Evolutionary conservation across 768 basidiomycete genomes (phyloP), one percentile per base, ranked within the genome.

Genomic region (Rhodotorula kratochvilovae): DNA sequence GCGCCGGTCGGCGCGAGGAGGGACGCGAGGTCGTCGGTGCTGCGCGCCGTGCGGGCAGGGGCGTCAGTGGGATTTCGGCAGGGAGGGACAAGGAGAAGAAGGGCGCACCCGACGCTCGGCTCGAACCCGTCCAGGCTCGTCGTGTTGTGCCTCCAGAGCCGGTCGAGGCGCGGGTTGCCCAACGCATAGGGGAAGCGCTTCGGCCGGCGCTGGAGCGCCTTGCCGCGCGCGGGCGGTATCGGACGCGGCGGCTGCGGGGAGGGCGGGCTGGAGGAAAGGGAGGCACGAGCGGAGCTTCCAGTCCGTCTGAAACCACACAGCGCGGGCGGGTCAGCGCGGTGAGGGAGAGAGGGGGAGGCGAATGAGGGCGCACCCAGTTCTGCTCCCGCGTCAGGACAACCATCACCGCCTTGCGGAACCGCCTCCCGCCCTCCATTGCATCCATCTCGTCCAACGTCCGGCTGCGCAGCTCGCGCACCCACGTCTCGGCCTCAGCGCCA

Each of bases 211-310:
- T 25, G 23, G 27, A 64, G 51, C 2, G 27, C 48, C 3, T 31
- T 70, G 46, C 54, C 58, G 60, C 8, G 21, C 27, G 8, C 33
- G 12, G 2, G 66, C 72, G 4, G 23, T 35, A 3, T 45, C 46
- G 13, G 58, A 51, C 19, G 27, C 8, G 3, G 29, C 16, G 6
- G 39, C n/a, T 6, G 55, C 17, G 1, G 25, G 5, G 59, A 88
- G 86, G 11, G 89, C 83, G 50, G 87, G 87, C 75, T 87, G 87
- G 25, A 13, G 13, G 77, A 93, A 92, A 6, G 88, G 85, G 25
- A 86, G 82, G 78, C 91, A 93, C 5, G 89, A 80, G 53, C 90
- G 87, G 73, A 89, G 90, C 82, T 93, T 93, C 91, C 91, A 93
- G 72, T 85, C 86, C 7, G 91, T 79, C 79, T 80, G 62, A n/a